phyloP scores from a whole-genome alignment of 1,284 basidiomycete genomes.

The Trichosporon asahii region DNA sequence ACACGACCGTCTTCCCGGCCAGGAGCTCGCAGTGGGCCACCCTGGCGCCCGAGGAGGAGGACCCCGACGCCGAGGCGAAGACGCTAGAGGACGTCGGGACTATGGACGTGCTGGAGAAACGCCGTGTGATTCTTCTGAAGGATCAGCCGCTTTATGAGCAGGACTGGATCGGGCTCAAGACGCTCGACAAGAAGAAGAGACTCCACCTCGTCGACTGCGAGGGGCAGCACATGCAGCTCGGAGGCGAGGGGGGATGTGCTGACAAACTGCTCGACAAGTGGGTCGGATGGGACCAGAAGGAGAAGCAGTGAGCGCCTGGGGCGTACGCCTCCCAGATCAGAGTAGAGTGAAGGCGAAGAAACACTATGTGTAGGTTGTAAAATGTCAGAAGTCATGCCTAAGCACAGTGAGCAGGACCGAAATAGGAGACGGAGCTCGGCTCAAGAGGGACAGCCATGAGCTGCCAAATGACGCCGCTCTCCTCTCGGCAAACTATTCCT shows the following conservation, averaged over 20 bases:
- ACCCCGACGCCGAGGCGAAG: slow-evolving; percentile 13
- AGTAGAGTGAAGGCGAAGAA: neutral
- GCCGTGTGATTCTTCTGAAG: slow-evolving; percentile 65
- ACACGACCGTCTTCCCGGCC: slow-evolving; percentile 46
- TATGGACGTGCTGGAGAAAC: neutral
- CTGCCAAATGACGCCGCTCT: neutral
- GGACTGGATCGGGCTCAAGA: slow-evolving; percentile 82
- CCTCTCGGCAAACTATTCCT: neutral
- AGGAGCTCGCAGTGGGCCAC: slow-evolving; percentile 48
- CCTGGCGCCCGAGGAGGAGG: slow-evolving; percentile 38
- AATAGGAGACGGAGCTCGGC: neutral
- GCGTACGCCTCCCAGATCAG: neutral
- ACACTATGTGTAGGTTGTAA: neutral
- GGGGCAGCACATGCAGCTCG: slow-evolving; percentile 79
- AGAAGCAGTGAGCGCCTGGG: neutral
- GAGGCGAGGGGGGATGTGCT: slow-evolving; percentile 58
- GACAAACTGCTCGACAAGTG: slow-evolving; percentile 50
- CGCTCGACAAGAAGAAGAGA: slow-evolving; percentile 66
- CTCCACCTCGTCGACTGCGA: slow-evolving; percentile 68
- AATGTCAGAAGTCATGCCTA: neutral
- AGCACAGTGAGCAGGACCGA: neutral
- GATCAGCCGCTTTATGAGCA: slow-evolving; percentile 72
- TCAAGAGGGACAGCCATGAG: no score
- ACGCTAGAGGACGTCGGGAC: neutral
- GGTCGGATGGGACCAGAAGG: slow-evolving; percentile 38